Percentiles rank a stretch among this genome's conserved stretches.
phyloP scores from a whole-genome alignment of 1,284 basidiomycete species.

The Malassezia globosa region DNA sequence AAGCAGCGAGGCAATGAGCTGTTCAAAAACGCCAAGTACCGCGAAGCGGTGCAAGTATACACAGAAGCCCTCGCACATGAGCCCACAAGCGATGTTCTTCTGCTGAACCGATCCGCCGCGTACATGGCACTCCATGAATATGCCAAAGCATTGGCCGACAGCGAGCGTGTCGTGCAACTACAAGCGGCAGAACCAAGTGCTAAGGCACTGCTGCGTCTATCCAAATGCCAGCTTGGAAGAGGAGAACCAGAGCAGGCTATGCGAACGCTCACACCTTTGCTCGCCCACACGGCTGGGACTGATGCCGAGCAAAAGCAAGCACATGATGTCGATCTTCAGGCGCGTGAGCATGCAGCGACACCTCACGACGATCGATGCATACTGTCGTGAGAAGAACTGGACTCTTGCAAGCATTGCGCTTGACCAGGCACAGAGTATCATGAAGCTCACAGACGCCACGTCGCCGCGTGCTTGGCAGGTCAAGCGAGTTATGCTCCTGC shows the following conservation, averaged over 20 bases:
- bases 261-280: conserved; percentile 21
- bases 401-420: conserved; percentile 46
- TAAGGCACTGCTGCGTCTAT: conserved; percentile 33
- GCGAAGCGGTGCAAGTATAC: conserved; percentile 40
- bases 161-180: conserved; percentile 60
- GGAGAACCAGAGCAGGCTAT: conserved; percentile 27
- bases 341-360: conserved; percentile 26
- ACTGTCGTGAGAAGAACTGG: conserved; percentile 54
- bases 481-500: conserved; percentile 22
- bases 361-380: conserved; percentile 55
- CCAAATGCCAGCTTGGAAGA: conserved; percentile 35
- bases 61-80: conserved; percentile 52
- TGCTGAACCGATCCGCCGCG: conserved; percentile 74
- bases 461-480: conserved; percentile 26
- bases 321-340: conserved; percentile 22
- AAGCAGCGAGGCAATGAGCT: conserved; percentile 44
- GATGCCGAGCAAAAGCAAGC: conserved; percentile 24
- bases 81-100: conserved; percentile 62
- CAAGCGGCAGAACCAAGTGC: conserved; percentile 48
- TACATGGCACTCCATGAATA: conserved; percentile 70
- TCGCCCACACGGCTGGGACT: not conserved
- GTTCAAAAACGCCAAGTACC: conserved; percentile 36
- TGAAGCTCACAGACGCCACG: conserved; percentile 23
- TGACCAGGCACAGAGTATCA: conserved; percentile 30
- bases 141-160: conserved; percentile 62